Evolutionary conservation across 371 early-diverging fungal genomes (phyloP).

Genomic region (Zychaea mexicana): DNA sequence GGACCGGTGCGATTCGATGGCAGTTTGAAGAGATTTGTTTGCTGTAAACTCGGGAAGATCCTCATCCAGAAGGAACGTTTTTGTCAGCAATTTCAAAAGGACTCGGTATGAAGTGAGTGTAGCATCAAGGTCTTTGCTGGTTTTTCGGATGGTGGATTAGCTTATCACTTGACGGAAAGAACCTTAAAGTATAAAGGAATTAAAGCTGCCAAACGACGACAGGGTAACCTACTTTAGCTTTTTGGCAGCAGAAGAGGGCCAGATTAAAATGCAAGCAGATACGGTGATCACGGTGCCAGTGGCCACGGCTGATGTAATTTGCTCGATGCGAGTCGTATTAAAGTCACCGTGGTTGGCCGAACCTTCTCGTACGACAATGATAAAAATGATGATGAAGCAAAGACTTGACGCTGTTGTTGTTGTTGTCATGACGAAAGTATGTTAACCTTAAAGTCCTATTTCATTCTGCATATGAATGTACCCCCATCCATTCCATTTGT

Average conservation of each 20-base stretch:
- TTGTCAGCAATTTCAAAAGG: conserved; percentile 59
- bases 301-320: conserved; percentile 57
- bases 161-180: not conserved
- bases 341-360: conserved; percentile 55
- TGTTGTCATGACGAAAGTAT: not conserved
- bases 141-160: not conserved
- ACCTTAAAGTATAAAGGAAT: no score
- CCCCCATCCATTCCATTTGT: no score
- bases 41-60: conserved; percentile 57
- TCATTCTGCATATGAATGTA: not conserved
- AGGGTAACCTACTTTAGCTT: conserved; percentile 54
- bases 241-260: conserved; percentile 65
- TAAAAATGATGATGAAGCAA: conserved; percentile 60
- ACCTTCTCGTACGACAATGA: conserved; percentile 55
- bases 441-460: not conserved
- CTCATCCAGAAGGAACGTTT: conserved; percentile 69
- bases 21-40: conserved; percentile 50
- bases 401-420: conserved; percentile 57
- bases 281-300: conserved; percentile 61
- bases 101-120: conserved; percentile 60
- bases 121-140: conserved; percentile 56
- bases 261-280: conserved; percentile 55
- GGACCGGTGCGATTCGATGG: conserved; percentile 64
- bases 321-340: conserved; percentile 53
- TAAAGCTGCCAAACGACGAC: no score